Base-by-base conservation (phyloP, 2,329 filamentous ascomycete genomes). In the Ophiocordyceps camponoti-floridani region DNA sequence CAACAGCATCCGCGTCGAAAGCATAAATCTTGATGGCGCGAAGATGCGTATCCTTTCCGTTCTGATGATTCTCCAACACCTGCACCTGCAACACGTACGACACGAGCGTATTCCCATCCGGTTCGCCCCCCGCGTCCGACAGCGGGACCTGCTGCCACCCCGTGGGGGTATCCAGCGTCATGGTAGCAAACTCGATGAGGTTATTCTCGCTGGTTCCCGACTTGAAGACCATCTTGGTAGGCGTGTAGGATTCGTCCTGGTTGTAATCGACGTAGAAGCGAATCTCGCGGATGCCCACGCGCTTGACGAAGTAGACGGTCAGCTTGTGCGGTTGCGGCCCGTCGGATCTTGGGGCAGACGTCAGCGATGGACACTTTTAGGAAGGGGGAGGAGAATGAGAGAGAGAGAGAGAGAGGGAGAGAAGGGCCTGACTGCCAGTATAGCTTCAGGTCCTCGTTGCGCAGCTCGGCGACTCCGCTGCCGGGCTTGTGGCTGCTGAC, bases 31-130 rank as follows among this genome's bases (percentile, higher is more conserved):
- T 93, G 60, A 98, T 74, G 2, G 87, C 89, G 14, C 91, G 75
- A 23, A 98, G 73, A 67, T 98, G 91, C n/a, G 91, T 98, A 59
- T 98, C 91, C 61, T 98, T 98, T 50, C 91, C 91, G 60, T 98
- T 98, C 64, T 98, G 91, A 60, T 98, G 91, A 57, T 98, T 98
- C 65, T 96, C 91, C 44, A 89, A 74, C 43, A 98, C 81, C 52
- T 84, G 79, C 56, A 96, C 79, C 61, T 96, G 88, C 27, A 98
- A 72, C 28, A 96, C 77, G 65, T 89, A 94, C 14, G 84, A 87
- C 48, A 88, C 78, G 16, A 96, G 73, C 1, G 88, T 83, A 53
- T 79, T 82, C 38, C 73, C 82, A 55, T 77, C 78, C 42, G 69
- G 70, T 42, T 74, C 77, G 38, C 70, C 69, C n/a, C 72, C 73